Conservation (phyloP, 225 moss, liverwort and hornwort genomes). For the Neckera pumila region DNA sequence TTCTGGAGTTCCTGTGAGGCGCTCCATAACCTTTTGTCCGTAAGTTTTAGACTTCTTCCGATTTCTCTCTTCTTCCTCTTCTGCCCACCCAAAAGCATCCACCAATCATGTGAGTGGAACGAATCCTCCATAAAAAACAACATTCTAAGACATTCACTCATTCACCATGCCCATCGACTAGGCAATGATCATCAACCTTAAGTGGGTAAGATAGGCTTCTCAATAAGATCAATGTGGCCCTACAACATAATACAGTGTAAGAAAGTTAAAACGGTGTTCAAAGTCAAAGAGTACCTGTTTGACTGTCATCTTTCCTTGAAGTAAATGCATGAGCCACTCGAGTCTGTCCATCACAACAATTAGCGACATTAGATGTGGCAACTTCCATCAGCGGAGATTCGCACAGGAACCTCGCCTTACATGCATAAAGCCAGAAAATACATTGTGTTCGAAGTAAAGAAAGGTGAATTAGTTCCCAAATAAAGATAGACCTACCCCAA, state of each 20-base stretch:
- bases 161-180: neutral
- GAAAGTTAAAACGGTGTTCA: neutral
- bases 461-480: neutral
- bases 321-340: constrained; percentile 67
- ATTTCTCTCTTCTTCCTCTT: constrained; percentile 42
- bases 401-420: neutral
- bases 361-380: neutral
- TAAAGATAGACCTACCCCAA: constrained; percentile 46
- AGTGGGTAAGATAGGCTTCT: neutral
- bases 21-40: constrained; percentile 83
- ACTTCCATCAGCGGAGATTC: neutral
- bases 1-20: constrained; percentile 65
- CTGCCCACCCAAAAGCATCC: constrained; percentile 5
- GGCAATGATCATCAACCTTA: neutral
- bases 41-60: constrained; percentile 56
- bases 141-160: neutral
- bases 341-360: constrained; percentile 39
- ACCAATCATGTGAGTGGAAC: neutral
- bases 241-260: neutral
- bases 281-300: constrained; percentile 13
- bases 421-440: neutral
- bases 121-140: neutral
- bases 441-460: neutral
- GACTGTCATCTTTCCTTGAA: constrained; percentile 22
- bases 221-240: neutral